These are phyloP conservation scores for Fusarium armeniacum DNA, from an alignment of 2,329 filamentous ascomycete species.

Conservation along the genomic window DNA sequence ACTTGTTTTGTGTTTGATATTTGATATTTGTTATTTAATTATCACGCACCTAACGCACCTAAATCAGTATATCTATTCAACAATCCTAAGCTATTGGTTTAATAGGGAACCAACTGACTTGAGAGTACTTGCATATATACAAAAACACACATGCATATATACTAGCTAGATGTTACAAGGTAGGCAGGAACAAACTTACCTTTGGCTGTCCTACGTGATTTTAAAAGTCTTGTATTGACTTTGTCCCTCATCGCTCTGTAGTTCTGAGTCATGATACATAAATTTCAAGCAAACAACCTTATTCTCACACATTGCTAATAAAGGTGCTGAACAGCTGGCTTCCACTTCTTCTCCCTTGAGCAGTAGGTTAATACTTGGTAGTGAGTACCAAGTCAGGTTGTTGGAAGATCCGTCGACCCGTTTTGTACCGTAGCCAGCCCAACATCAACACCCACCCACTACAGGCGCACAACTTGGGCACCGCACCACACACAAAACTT, in stretches of 20 bases:
- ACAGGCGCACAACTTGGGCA: slow-evolving; percentile 32
- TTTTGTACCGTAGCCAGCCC: slow-evolving; percentile 39
- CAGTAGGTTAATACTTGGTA: neutral
- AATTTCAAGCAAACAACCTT: too few relatives aligned
- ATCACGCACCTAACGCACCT: neutral
- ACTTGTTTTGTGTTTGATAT: neutral
- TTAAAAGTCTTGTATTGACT: too few relatives aligned
- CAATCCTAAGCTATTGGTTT: neutral
- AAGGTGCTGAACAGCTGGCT: too few relatives aligned
- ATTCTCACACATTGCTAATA: too few relatives aligned
- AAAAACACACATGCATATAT: neutral
- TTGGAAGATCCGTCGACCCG: slow-evolving; percentile 41
- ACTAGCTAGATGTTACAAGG: too few relatives aligned
- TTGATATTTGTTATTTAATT: neutral
- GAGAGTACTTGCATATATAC: neutral
- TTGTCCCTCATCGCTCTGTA: too few relatives aligned
- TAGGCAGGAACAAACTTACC: neutral
- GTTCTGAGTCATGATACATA: too few relatives aligned
- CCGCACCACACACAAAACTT: slow-evolving; percentile 42
- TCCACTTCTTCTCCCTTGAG: too few relatives aligned
- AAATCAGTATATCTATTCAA: neutral
- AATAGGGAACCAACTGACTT: neutral
- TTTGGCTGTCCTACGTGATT: too few relatives aligned
- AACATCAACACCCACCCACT: slow-evolving; percentile 41
- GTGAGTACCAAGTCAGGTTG: neutral